Percentiles rank a stretch among this genome's conserved stretches.
Conservation (phyloP, 441 rosid species). For the Adansonia gregorii region DNA sequence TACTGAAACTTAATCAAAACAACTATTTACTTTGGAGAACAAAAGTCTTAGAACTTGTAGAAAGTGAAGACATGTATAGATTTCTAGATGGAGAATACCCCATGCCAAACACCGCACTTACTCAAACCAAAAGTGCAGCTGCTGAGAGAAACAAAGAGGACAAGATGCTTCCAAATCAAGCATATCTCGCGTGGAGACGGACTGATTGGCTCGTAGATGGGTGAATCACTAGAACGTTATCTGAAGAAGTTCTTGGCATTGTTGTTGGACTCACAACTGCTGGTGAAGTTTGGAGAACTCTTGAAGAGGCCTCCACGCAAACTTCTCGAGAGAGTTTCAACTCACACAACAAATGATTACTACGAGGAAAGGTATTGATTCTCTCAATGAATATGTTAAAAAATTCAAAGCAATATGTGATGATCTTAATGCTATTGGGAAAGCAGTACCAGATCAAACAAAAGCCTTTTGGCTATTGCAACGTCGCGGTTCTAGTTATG, state of each 20-base stretch:
- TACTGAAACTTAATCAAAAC: neutral
- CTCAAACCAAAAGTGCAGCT: neutral
- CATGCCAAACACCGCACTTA: neutral
- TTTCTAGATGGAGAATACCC: neutral
- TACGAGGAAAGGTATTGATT: neutral
- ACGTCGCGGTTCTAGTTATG: neutral
- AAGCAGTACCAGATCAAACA: neutral
- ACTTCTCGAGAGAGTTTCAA: neutral
- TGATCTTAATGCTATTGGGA: neutral
- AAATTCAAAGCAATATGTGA: neutral
- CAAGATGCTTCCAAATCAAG: neutral
- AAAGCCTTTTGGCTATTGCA: neutral
- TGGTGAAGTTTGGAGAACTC: neutral
- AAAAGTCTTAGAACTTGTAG: neutral
- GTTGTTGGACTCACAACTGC: neutral
- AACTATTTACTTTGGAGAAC: neutral
- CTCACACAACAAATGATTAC: neutral
- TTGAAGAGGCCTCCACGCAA: neutral
- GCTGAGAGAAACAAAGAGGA: neutral
- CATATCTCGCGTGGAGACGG: neutral
- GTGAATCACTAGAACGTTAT: neutral
- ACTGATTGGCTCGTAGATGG: neutral
- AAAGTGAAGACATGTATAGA: neutral
- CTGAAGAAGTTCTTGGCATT: neutral
- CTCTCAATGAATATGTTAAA: neutral